Base-by-base conservation (phyloP, 2,329 filamentous ascomycete genomes). In the Coniochaeta ligniaria region DNA sequence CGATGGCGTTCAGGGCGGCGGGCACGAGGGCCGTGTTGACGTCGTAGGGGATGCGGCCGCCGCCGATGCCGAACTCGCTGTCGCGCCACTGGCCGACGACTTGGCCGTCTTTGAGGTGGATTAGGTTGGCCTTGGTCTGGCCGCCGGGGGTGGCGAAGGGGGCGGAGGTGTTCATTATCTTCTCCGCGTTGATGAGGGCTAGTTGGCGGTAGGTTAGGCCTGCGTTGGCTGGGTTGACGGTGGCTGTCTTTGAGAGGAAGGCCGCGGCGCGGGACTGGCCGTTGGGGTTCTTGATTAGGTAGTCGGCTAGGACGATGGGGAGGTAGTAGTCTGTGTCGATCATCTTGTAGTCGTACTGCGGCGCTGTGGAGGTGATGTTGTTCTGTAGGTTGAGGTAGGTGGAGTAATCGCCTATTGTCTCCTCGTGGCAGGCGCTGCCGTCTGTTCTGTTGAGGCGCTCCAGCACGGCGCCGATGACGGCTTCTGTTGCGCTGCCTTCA, bases 361-460 rank as follows among this genome's bases (percentile, higher is more conserved):
- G 80, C 1, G 78, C 79, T 0, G 78, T 82, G 11, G 80, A 83
- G 1, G 73, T 72, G 6, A 84, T 74, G 41, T 81, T 82, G 2
- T 82, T 73, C 60, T 85, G 76, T 11, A 77, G 60, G 62, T 88
- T 85, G 1, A 85, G 70, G 66, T 76, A 87, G 0, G 84, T 87
- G 0, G 84, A 83, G 66, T 88, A 88, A 66, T 88, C 86, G 5
- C 79, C 85, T 63, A 88, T 83, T 0, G 83, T 85, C 67, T 88
- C 86, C 67, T 89, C 85, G 63, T 89, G 86, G 57, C 82, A 86
- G 1, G 83, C 83, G 17, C 77, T 83, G 0, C 86, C 85, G 65
- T 87, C 84, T 0, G 76, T 82, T 3, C 75, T 74, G 63, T 88
- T 83, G 56, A 88, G 76, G 12, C 86, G 78, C 66, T 89, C 86